Conservation (phyloP, 257 asterid genomes). For the Capsicum pubescens region DNA sequence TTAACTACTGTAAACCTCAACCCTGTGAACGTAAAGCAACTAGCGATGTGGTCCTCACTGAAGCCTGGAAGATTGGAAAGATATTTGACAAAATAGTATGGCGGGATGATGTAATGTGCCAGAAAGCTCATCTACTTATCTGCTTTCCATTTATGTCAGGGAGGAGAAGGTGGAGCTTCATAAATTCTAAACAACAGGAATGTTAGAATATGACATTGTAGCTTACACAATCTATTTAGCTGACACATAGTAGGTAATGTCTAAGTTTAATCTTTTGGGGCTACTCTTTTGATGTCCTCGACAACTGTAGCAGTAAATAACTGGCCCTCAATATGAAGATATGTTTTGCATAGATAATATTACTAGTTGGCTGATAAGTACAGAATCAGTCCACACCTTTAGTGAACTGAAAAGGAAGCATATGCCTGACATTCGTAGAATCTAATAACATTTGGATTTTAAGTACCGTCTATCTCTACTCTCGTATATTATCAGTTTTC, state of each 20-base stretch:
- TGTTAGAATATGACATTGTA: neutral
- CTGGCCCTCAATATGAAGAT: neutral
- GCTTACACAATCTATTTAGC: neutral
- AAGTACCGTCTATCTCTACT: conserved; percentile 6
- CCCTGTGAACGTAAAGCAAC: neutral
- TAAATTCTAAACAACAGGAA: neutral
- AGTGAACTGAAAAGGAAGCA: neutral
- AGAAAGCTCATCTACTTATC: neutral
- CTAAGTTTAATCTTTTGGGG: neutral
- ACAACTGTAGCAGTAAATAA: neutral
- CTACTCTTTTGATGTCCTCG: neutral
- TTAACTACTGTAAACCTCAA: neutral
- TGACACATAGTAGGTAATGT: neutral
- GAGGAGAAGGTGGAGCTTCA: neutral
- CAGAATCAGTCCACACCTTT: neutral
- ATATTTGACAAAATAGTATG: neutral
- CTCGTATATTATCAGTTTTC: neutral
- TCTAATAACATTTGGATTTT: neutral
- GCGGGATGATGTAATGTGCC: neutral
- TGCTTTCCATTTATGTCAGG: conserved; percentile 2
- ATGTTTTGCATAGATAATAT: neutral
- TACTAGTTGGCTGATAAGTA: neutral
- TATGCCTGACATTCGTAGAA: neutral
- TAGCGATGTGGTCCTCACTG: neutral
- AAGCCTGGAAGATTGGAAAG: neutral